These are phyloP conservation scores for Lactarius indigo DNA, from an alignment of 768 basidiomycete species.

Conservation along the genomic window DNA sequence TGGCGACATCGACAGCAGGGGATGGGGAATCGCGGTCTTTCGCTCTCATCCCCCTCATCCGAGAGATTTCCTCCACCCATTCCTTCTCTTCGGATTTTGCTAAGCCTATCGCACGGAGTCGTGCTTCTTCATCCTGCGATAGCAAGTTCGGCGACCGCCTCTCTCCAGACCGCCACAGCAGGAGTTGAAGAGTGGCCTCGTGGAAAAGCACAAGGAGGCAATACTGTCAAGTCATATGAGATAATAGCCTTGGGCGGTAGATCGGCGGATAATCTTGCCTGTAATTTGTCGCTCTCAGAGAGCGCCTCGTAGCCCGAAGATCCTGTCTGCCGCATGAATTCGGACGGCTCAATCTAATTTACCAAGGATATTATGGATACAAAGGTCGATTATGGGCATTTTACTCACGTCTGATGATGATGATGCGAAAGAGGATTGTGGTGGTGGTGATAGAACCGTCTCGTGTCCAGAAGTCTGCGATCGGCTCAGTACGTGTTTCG, in stretches of 20 bases:
- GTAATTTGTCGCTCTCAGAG: constrained; percentile 22
- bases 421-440: not conserved
- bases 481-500: not conserved
- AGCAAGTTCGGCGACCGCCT: constrained; percentile 51
- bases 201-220: constrained; percentile 68
- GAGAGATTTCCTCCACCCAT: constrained; percentile 64
- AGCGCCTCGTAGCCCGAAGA: constrained; percentile 24
- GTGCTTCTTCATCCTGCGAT: constrained; percentile 50
- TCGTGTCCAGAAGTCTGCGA: not conserved
- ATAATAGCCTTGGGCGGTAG: not conserved
- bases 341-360: constrained; percentile 6
- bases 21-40: constrained; percentile 23
- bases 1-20: not conserved
- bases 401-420: constrained; percentile 10
- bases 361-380: not conserved
- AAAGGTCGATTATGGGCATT: not conserved
- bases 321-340: constrained; percentile 11
- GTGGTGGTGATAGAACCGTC: not conserved
- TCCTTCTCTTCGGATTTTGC: constrained; percentile 51
- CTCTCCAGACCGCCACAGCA: constrained; percentile 66
- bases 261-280: constrained; percentile 10
- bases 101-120: constrained; percentile 48
- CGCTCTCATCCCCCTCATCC: constrained; percentile 33
- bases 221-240: constrained; percentile 44
- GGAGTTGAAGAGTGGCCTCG: constrained; percentile 66